A percentile compares a stretch with the other conserved stretches of the same genome.
Conservation (phyloP, 225 moss, liverwort and hornwort species). For the Lunularia cruciata region DNA sequence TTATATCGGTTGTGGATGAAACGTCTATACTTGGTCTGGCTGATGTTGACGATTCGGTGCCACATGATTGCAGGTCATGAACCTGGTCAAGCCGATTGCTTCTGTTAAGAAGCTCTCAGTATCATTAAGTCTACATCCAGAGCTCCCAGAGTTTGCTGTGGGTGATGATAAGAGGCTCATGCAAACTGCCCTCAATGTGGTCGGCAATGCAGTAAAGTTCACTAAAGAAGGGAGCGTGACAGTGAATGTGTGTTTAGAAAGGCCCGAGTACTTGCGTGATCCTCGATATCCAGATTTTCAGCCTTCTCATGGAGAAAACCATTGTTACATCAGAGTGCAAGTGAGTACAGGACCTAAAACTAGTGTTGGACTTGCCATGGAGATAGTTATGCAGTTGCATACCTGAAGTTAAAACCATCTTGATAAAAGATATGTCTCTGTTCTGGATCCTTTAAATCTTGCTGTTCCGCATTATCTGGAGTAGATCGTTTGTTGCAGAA, state of each 20-base stretch:
- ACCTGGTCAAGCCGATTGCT: slow-evolving; percentile 90
- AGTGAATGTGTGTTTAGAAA: slow-evolving; percentile 66
- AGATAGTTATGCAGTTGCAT: too few relatives aligned
- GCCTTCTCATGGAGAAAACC: slow-evolving; percentile 58
- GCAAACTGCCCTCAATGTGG: slow-evolving; percentile 85
- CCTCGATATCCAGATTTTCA: slow-evolving; percentile 73
- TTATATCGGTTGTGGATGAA: too few relatives aligned
- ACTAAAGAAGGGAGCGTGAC: slow-evolving; percentile 84
- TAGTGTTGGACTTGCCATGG: neutral
- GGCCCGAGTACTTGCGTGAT: slow-evolving; percentile 71
- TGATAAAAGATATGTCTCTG: too few relatives aligned
- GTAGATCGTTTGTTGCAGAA: too few relatives aligned
- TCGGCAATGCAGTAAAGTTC: slow-evolving; percentile 98
- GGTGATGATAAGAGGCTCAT: slow-evolving; percentile 88
- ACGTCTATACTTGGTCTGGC: too few relatives aligned
- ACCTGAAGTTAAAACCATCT: too few relatives aligned
- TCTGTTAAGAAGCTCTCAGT: slow-evolving; percentile 81
- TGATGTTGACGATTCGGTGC: neutral
- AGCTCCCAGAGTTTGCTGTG: slow-evolving; percentile 64
- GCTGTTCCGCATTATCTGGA: too few relatives aligned
- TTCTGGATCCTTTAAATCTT: too few relatives aligned
- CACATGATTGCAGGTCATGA: slow-evolving; percentile 57
- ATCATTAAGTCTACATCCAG: slow-evolving; percentile 63
- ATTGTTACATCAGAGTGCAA: slow-evolving; percentile 84
- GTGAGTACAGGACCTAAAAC: slow-evolving; percentile 26